These are phyloP conservation scores for Atkinsonella texensis DNA, from an alignment of 2,329 filamentous ascomycete genomes.

Conservation along the genomic window DNA sequence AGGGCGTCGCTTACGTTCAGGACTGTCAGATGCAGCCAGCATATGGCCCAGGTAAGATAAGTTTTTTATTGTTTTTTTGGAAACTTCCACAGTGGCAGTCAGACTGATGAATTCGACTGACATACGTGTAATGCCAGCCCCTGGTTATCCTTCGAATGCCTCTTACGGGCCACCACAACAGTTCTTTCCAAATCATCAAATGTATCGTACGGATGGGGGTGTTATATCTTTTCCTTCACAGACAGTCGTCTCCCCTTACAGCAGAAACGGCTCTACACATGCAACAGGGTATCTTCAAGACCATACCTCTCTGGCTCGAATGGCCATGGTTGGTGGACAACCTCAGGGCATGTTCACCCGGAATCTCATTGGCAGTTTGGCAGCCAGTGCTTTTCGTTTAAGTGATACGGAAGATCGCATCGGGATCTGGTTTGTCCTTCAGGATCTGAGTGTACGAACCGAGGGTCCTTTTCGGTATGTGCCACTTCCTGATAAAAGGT, in stretches of 20 bases:
- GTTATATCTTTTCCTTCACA: slow-evolving; percentile 17
- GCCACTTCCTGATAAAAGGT: not conserved
- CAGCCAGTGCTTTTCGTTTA: slow-evolving; percentile 77
- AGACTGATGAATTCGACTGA: not conserved
- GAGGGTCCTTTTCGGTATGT: slow-evolving; percentile 79
- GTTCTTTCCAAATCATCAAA: slow-evolving; percentile 22
- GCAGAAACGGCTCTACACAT: slow-evolving; percentile 13
- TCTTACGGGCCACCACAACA: slow-evolving; percentile 26
- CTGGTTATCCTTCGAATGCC: slow-evolving; percentile 19
- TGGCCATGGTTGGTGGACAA: slow-evolving; percentile 30
- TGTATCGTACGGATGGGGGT: slow-evolving; percentile 17
- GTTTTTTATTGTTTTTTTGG: not conserved
- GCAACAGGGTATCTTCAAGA: slow-evolving; percentile 18
- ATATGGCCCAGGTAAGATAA: slow-evolving; percentile 21
- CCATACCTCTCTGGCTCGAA: slow-evolving; percentile 18
- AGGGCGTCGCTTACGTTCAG: slow-evolving; percentile 18
- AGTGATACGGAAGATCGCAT: slow-evolving; percentile 68
- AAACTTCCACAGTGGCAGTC: not conserved
- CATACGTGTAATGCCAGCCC: slow-evolving; percentile 3
- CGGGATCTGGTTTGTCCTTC: slow-evolving; percentile 93
- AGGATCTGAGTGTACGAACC: slow-evolving; percentile 87
- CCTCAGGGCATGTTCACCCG: slow-evolving; percentile 82
- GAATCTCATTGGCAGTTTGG: slow-evolving; percentile 86
- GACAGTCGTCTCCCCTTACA: slow-evolving; percentile 14
- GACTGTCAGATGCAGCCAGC: slow-evolving; percentile 20